Evolutionary conservation across 2,329 filamentous ascomycete species (phyloP).

Genomic region (Aspergillus oerlinghausenensis): DNA sequence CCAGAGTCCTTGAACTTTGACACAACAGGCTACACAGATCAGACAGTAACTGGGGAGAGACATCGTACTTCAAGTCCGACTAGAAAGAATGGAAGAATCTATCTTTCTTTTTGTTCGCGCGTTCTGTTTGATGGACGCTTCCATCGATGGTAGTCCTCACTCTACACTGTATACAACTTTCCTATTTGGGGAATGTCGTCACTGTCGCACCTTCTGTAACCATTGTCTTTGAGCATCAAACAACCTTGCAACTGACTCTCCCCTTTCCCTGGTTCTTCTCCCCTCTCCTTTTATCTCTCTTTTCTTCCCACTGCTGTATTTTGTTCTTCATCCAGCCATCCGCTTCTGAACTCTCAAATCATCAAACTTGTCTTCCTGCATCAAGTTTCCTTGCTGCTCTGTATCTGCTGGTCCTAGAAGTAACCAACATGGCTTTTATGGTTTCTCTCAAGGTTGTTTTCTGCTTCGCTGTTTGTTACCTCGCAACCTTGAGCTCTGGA

Average conservation of each 20-base stretch:
- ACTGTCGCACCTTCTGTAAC: neutral
- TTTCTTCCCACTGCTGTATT: neutral
- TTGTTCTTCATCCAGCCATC: conserved; percentile 4
- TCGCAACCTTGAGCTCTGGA: conserved; percentile 12
- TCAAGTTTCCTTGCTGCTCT: neutral
- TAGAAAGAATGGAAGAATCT: neutral
- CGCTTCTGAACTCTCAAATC: neutral
- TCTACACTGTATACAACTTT: neutral
- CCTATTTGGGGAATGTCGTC: neutral
- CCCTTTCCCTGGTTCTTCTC: neutral
- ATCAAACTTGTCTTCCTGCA: neutral
- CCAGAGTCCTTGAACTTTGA: neutral
- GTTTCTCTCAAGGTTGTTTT: conserved; percentile 15
- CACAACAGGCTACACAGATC: neutral
- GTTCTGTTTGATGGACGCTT: neutral
- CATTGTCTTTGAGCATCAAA: neutral
- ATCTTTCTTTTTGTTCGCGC: neutral
- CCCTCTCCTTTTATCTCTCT: neutral
- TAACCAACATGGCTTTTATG: conserved; percentile 6
- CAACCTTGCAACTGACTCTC: neutral
- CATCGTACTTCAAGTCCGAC: neutral
- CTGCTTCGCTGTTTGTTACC: conserved; percentile 18
- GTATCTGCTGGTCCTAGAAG: neutral
- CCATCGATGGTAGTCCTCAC: neutral
- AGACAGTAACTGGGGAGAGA: neutral